Conservation (phyloP, 225 moss, liverwort and hornwort genomes). For the Sphagnum contortum region DNA sequence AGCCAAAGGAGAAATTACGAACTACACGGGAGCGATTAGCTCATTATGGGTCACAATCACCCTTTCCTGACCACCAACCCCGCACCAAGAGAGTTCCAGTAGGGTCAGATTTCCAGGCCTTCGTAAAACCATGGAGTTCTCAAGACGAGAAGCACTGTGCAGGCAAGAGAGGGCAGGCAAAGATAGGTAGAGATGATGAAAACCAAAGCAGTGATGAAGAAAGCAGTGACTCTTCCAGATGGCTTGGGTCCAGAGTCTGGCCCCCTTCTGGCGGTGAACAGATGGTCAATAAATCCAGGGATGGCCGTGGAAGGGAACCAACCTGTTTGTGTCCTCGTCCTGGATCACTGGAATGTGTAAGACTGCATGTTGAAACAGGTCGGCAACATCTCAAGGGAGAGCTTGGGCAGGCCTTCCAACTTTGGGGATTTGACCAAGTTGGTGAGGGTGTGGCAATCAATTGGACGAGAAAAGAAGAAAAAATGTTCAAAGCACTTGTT, state of each 20-base stretch:
- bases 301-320: conserved; percentile 36
- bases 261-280: conserved; percentile 28
- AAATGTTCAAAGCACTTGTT: conserved; percentile 38
- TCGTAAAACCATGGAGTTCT: conserved; percentile 22
- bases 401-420: conserved; percentile 59
- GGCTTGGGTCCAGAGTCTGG: conserved; percentile 61
- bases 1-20: conserved; percentile 48
- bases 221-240: conserved; percentile 21
- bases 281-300: conserved; percentile 10
- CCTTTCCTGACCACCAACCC: conserved; percentile 18
- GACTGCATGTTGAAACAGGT: conserved; percentile 40
- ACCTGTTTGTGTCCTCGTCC: conserved; percentile 49
- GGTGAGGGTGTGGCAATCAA: conserved; percentile 55
- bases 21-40: conserved; percentile 57
- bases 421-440: conserved; percentile 73
- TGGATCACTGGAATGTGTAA: conserved; percentile 61
- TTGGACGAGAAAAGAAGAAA: conserved; percentile 73
- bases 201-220: conserved; percentile 36
- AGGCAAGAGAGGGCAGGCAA: conserved; percentile 12
- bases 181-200: conserved; percentile 22
- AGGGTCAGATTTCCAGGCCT: conserved; percentile 61
- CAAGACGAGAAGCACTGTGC: conserved; percentile 10
- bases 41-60: conserved; percentile 50
- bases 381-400: conserved; percentile 31
- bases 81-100: conserved; percentile 53